These are phyloP conservation scores for Castanopsis chinensis DNA, from an alignment of 306 rosid genomes.

Conservation along the genomic window DNA sequence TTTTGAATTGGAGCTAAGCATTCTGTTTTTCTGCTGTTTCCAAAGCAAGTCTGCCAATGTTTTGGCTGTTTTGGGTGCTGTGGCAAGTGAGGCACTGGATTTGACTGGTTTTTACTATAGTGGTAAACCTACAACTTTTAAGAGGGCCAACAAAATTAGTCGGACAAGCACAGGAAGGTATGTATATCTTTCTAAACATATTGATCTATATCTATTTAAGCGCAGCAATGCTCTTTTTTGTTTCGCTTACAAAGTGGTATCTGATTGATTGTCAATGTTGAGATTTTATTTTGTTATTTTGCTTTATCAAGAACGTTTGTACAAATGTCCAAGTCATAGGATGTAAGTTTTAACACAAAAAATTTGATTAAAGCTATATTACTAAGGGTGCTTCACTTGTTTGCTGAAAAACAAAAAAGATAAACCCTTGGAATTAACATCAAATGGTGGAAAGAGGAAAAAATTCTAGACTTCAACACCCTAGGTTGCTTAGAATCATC, in stretches of 20 bases:
- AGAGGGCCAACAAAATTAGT: constrained; percentile 60
- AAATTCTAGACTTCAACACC: too few species aligned
- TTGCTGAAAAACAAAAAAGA: background rate
- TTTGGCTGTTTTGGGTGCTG: constrained; percentile 87
- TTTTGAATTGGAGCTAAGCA: constrained; percentile 28
- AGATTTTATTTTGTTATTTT: background rate
- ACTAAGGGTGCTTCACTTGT: background rate
- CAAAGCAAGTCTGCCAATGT: constrained; percentile 96
- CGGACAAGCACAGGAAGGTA: constrained; percentile 71
- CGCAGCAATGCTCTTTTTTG: background rate
- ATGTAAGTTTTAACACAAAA: background rate
- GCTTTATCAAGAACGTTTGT: background rate
- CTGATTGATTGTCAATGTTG: background rate
- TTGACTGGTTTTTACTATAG: constrained; percentile 85
- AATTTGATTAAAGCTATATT: background rate
- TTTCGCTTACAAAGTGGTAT: background rate
- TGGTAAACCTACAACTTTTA: constrained; percentile 66
- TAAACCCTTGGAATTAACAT: too few species aligned
- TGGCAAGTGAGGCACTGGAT: constrained; percentile 91
- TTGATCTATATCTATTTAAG: background rate
- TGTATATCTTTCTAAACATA: background rate
- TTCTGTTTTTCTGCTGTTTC: constrained; percentile 36
- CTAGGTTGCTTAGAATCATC: too few species aligned
- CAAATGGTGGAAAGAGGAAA: too few species aligned
- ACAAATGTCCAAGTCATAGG: background rate